A percentile compares a stretch with the other conserved stretches of the same genome.
These are phyloP conservation scores for Smittium culicis DNA, from an alignment of 371 early-diverging fungal species.

Conservation along the genomic window DNA sequence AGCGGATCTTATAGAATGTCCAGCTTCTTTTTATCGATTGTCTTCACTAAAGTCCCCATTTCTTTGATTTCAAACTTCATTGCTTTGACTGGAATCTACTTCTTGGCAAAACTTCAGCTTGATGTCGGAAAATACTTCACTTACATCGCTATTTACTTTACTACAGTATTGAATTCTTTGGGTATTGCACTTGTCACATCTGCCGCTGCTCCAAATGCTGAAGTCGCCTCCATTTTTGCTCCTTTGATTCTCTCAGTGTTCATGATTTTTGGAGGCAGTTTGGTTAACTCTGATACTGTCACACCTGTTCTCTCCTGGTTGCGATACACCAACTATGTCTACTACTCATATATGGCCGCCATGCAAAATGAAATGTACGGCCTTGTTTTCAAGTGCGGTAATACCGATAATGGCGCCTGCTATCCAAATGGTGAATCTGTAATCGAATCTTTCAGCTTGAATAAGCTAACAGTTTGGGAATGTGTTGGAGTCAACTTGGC, in stretches of 20 bases:
- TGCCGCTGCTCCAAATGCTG: conserved; percentile 18
- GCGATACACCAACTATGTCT: conserved; percentile 23
- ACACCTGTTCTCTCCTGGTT: conserved; percentile 31
- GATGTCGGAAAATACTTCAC: conserved; percentile 24
- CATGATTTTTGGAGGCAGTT: conserved; percentile 33
- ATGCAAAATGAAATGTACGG: conserved; percentile 30
- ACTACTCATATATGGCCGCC: conserved; percentile 26
- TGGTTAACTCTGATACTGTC: conserved; percentile 25
- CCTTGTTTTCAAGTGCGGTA: conserved; percentile 18
- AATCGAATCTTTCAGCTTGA: conserved; percentile 21
- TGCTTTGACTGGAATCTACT: conserved; percentile 18
- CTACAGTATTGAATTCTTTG: conserved; percentile 18
- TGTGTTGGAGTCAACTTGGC: conserved; percentile 16
- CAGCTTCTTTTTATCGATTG: conserved; percentile 18
- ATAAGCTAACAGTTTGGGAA: conserved; percentile 15
- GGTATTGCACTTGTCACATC: conserved; percentile 24
- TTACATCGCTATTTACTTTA: conserved; percentile 15
- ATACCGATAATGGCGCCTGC: neutral
- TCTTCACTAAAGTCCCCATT: conserved; percentile 19
- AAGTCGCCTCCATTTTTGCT: conserved; percentile 32
- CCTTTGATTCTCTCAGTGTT: conserved; percentile 28
- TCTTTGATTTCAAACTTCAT: conserved; percentile 13
- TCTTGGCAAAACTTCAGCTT: too few species aligned
- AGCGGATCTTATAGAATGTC: conserved; percentile 27
- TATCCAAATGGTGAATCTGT: conserved; percentile 19